phyloP scores from a whole-genome alignment of 129 eudicot genomes.

The Escallonia rubra region DNA sequence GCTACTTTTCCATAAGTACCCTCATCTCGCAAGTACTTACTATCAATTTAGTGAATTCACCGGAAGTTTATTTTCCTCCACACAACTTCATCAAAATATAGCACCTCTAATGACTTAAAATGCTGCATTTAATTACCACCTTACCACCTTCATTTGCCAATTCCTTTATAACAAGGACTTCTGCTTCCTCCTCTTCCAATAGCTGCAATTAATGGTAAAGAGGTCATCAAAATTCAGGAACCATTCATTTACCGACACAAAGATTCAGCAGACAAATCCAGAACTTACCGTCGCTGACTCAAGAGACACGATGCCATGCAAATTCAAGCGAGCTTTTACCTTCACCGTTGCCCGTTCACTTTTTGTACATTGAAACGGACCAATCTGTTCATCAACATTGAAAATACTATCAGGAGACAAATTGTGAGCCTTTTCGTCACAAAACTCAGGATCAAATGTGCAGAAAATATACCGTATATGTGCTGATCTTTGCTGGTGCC shows the following conservation, averaged over 20 bases:
- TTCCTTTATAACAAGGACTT: conserved; percentile 68
- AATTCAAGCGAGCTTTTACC: conserved; percentile 68
- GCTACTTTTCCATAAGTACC: too few species aligned
- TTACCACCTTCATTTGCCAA: conserved; percentile 37
- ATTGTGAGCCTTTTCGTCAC: not conserved
- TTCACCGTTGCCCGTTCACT: conserved; percentile 74
- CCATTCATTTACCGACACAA: not conserved
- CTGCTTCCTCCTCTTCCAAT: conserved; percentile 82
- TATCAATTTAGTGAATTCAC: too few species aligned
- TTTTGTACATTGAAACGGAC: conserved; percentile 76
- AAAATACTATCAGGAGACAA: not conserved
- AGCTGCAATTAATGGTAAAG: conserved; percentile 34
- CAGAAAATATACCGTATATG: conserved; percentile 56
- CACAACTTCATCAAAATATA: too few species aligned
- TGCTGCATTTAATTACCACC: conserved; percentile 31
- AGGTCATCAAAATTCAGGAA: not conserved
- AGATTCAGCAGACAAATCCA: not conserved
- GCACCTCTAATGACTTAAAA: too few species aligned
- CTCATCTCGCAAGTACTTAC: too few species aligned
- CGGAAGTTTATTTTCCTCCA: too few species aligned
- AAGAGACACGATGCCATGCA: conserved; percentile 78
- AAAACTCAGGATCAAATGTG: not conserved
- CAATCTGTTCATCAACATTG: conserved; percentile 48
- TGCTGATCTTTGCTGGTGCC: conserved; percentile 76
- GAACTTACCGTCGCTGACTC: conserved; percentile 78